Percentiles rank a stretch among this genome's conserved stretches.
phyloP scores from a whole-genome alignment of 257 asterid species.

The Solanum bulbocastanum region DNA sequence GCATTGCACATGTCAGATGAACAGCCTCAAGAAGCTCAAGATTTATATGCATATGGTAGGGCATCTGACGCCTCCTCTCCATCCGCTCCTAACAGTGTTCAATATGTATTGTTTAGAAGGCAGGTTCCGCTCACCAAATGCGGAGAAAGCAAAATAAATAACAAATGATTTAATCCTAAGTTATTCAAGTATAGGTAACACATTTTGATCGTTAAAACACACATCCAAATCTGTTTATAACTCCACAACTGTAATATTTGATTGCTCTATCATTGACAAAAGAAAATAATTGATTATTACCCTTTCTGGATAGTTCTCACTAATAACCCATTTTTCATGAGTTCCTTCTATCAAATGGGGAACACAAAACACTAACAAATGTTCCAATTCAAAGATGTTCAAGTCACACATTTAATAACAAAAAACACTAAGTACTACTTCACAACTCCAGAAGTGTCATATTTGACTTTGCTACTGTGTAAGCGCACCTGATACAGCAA shows the following conservation, averaged over 20 bases:
- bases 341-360: neutral
- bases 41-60: conserved; percentile 95
- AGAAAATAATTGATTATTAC: neutral
- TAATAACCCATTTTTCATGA: neutral
- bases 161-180: neutral
- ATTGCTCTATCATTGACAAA: neutral
- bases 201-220: neutral
- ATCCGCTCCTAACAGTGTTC: conserved; percentile 55
- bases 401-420: neutral
- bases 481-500: neutral
- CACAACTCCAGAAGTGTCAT: neutral
- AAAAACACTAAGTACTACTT: neutral
- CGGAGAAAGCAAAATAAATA: neutral
- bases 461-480: neutral
- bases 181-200: neutral
- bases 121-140: neutral
- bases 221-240: neutral
- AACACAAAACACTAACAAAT: neutral
- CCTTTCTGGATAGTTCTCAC: neutral
- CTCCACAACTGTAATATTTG: neutral
- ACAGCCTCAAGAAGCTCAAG: conserved; percentile 99
- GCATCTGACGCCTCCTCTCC: conserved; percentile 98
- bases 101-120: neutral
- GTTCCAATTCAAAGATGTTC: neutral
- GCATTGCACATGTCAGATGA: conserved; percentile 83